A percentile compares a stretch with the other conserved stretches of the same genome.
phyloP scores from a whole-genome alignment of 1,284 basidiomycete genomes.

The Ganoderma meredithae region DNA sequence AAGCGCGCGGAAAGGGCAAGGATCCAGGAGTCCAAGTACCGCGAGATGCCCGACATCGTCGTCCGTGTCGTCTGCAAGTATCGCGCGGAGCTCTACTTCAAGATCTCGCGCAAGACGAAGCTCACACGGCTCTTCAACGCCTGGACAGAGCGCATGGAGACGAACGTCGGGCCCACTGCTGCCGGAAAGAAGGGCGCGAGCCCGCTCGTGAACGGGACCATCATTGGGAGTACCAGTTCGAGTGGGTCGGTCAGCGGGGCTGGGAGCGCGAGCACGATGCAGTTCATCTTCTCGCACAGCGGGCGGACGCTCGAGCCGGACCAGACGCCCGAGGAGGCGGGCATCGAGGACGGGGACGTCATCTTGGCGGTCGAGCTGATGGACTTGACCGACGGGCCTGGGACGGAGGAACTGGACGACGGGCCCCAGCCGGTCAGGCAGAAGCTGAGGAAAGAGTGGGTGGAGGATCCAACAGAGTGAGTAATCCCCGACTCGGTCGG shows the following conservation, averaged over 20 bases:
- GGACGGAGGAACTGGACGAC: conserved; percentile 69
- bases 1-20: conserved; percentile 79
- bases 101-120: conserved; percentile 86
- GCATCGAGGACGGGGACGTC: conserved; percentile 85
- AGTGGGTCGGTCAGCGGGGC: conserved; percentile 39
- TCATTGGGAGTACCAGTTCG: conserved; percentile 43
- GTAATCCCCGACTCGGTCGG: conserved; percentile 36
- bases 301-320: conserved; percentile 77
- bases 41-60: conserved; percentile 82
- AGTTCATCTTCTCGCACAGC: conserved; percentile 83
- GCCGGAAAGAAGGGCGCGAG: conserved; percentile 40
- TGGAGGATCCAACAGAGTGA: conserved; percentile 74
- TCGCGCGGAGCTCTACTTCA: conserved; percentile 87
- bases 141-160: conserved; percentile 88
- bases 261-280: conserved; percentile 45
- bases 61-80: conserved; percentile 87
- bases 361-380: conserved; percentile 86
- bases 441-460: conserved; percentile 80
- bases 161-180: conserved; percentile 27
- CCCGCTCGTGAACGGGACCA: conserved; percentile 52
- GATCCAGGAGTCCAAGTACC: conserved; percentile 76
- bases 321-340: conserved; percentile 83
- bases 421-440: conserved; percentile 66
- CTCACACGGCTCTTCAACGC: conserved; percentile 79
- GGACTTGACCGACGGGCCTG: conserved; percentile 78